These are phyloP conservation scores for Trichosporon asahii DNA, from an alignment of 1,284 basidiomycete genomes.

Conservation along the genomic window DNA sequence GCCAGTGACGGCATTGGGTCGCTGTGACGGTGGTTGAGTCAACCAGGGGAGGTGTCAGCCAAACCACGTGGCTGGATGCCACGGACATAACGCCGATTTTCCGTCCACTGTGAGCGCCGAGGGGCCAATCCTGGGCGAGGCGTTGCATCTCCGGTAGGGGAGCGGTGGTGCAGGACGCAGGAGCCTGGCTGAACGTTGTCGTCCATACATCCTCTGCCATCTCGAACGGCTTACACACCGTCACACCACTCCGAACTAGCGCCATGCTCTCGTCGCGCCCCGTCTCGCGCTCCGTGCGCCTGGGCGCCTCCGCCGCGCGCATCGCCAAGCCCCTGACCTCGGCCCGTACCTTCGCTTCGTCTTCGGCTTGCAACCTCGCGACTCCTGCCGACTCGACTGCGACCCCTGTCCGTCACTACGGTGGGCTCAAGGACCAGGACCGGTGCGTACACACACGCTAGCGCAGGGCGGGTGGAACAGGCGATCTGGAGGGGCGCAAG, in stretches of 20 bases:
- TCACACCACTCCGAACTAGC: neutral
- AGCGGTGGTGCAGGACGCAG: neutral
- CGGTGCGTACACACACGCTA: conserved; percentile 46
- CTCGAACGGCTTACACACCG: neutral
- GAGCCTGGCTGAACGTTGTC: neutral
- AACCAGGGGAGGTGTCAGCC: neutral
- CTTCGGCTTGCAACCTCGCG: conserved; percentile 55
- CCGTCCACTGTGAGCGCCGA: neutral
- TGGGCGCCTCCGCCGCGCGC: conserved; percentile 3
- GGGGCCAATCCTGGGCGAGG: neutral
- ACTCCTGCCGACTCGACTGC: conserved; percentile 63
- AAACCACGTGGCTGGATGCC: neutral
- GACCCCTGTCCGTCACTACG: conserved; percentile 72
- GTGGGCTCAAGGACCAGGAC: conserved; percentile 89
- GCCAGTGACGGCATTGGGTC: neutral
- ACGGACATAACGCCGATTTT: neutral
- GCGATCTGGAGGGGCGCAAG: neutral
- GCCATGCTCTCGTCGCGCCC: conserved; percentile 8
- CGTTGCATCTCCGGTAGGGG: neutral
- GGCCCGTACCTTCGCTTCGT: conserved; percentile 17
- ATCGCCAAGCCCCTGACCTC: conserved; percentile 1
- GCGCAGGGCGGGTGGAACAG: neutral
- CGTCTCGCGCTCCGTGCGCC: conserved; percentile 5
- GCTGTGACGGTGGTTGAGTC: neutral
- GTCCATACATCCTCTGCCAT: neutral